phyloP scores from a whole-genome alignment of 495 filamentous ascomycete species.

The Oleoguttula mirabilis region DNA sequence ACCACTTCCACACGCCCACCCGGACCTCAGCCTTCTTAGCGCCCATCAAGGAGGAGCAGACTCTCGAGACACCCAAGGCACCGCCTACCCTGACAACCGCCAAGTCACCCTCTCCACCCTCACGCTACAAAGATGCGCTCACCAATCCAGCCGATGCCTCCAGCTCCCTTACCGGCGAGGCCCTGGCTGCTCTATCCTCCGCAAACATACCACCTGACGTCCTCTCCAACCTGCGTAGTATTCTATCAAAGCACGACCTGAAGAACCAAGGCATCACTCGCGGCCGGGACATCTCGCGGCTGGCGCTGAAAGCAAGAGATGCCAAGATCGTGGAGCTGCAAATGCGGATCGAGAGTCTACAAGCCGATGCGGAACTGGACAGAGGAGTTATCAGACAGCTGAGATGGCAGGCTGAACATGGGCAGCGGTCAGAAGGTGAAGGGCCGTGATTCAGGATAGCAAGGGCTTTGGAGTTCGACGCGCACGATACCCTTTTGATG shows the following conservation, averaged over 20 bases:
- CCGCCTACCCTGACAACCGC: background rate
- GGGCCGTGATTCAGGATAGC: too few species aligned
- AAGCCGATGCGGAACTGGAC: background rate
- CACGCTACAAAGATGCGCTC: constrained; percentile 16
- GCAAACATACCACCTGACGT: constrained; percentile 6
- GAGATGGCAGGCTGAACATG: background rate
- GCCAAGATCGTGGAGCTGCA: constrained; percentile 42
- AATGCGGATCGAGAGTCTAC: constrained; percentile 27
- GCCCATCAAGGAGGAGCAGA: background rate
- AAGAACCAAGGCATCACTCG: constrained; percentile 44
- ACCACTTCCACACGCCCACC: constrained; percentile 12
- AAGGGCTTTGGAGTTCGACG: too few species aligned
- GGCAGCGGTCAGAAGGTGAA: background rate
- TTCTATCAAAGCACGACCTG: constrained; percentile 46
- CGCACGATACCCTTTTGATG: too few species aligned
- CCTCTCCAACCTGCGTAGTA: constrained; percentile 6
- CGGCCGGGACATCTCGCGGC: constrained; percentile 50
- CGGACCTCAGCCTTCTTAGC: background rate
- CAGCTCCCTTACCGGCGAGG: constrained; percentile 10
- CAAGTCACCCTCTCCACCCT: constrained; percentile 9
- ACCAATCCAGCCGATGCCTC: constrained; percentile 13
- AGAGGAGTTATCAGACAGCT: background rate
- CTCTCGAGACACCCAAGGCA: background rate
- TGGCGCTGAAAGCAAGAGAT: constrained; percentile 50
- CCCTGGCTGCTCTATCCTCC: constrained; percentile 4